Base-by-base conservation (phyloP, 2,329 filamentous ascomycete genomes). In the Chaetomium sp. region DNA sequence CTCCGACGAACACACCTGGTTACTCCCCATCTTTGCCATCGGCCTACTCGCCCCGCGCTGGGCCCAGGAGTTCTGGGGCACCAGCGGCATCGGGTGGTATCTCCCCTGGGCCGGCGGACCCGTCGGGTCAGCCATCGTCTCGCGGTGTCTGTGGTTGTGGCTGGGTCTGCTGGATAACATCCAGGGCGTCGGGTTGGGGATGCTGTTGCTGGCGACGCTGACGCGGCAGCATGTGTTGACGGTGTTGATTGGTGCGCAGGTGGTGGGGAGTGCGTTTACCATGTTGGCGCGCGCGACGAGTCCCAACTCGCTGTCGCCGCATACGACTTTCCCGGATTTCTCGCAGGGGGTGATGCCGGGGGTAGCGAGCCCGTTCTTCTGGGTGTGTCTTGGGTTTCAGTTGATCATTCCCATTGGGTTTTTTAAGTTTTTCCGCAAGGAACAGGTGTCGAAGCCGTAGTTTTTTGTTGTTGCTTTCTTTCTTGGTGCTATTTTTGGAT, bases 11-110 rank as follows among this genome's bases (percentile, higher is more conserved):
- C 84, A 87, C 67, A 80, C 77, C 50, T 87, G 84, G 84, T 79
- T 86, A 61, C 70, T 87, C 4, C 84, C 84, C 10, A 79, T 87
- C 54, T 85, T 87, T 60, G 83, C 84, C 46, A 81, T 86, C 57
- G 84, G 83, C 11, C 77, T 87, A 10, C 81, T 79, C 44, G 82
- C 83, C 3, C 84, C 84, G 1, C 75, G 84, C 57, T 87, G 84
- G 83, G 79, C 78, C 7, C 84, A 87, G 67, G 85, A 86, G 66
- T 80, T 84, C 66, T 87, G 84, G 84, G 79, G 77, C 9, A 80
- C 78, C 5, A 81, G 77, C 6, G 77, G 78, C 9, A 78, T 85
- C 58, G 84, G 82, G 3, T 71, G 77, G 34, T 86, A 79, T 64
- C 69, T 87, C 2, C 84, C 84, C 2, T 86, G 83, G 83, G 79